Evolutionary conservation across 75 land plant genomes (phyloP).

Genomic region (Cunninghamia lanceolata): DNA sequence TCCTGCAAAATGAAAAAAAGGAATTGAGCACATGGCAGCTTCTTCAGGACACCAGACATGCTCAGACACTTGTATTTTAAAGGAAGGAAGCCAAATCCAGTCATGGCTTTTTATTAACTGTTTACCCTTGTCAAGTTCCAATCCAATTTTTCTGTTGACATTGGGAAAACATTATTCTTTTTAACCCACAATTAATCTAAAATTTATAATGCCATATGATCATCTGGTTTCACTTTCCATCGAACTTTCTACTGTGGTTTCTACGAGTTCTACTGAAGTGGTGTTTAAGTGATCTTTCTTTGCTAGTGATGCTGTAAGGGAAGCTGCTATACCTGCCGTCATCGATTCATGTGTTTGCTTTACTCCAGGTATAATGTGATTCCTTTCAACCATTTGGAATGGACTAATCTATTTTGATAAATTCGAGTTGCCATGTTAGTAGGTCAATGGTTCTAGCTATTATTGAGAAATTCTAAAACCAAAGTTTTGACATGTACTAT

Average conservation of each 20-base stretch:
- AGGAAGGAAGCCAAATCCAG: slow-evolving; percentile 10
- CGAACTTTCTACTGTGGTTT: background rate
- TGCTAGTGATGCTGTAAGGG: background rate
- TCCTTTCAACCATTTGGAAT: background rate
- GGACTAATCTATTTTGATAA: background rate
- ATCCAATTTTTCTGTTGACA: slow-evolving; percentile 12
- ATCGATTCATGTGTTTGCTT: background rate
- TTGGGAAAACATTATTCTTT: slow-evolving; percentile 15
- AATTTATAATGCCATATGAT: slow-evolving; percentile 6
- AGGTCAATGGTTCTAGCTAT: background rate
- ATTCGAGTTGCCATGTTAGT: background rate
- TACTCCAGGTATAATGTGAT: background rate
- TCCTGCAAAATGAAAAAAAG: slow-evolving; percentile 4
- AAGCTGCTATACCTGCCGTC: slow-evolving; percentile 3
- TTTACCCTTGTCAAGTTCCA: slow-evolving; percentile 11
- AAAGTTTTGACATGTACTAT: background rate
- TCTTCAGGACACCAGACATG: background rate
- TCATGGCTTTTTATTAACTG: background rate
- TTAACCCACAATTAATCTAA: slow-evolving; percentile 9
- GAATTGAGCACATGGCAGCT: background rate
- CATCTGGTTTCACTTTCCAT: background rate
- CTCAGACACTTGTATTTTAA: slow-evolving; percentile 9
- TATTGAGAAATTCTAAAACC: too few relatives aligned
- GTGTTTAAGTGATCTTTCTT: slow-evolving; percentile 7
- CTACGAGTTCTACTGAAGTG: background rate